phyloP scores from a whole-genome alignment of 768 basidiomycete species.

The Pulveroboletus sp. region DNA sequence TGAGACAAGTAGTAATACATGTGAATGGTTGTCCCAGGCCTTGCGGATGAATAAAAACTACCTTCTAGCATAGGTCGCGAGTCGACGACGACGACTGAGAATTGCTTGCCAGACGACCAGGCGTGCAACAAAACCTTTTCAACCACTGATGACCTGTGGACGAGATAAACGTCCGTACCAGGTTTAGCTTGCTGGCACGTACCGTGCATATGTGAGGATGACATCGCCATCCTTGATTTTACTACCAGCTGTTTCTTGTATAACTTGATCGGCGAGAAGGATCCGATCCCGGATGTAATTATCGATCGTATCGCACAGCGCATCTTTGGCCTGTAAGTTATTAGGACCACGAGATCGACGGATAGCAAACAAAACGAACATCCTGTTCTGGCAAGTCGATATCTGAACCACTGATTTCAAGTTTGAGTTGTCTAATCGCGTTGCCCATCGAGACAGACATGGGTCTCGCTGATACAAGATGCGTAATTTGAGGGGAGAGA shows the following conservation, averaged over 20 bases:
- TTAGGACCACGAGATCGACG: neutral
- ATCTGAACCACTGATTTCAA: slow-evolving; percentile 90
- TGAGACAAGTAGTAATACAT: slow-evolving; percentile 26
- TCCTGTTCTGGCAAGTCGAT: slow-evolving; percentile 95
- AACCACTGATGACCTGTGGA: slow-evolving; percentile 83
- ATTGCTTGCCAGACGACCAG: slow-evolving; percentile 67
- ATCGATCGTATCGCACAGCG: slow-evolving; percentile 81
- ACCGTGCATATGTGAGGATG: slow-evolving; percentile 93
- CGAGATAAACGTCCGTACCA: neutral
- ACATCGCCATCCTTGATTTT: slow-evolving; percentile 96
- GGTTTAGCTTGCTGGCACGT: slow-evolving; percentile 9
- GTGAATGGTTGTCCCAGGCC: slow-evolving; percentile 1
- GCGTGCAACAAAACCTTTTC: slow-evolving; percentile 85
- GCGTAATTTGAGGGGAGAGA: slow-evolving; percentile 89
- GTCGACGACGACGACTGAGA: slow-evolving; percentile 92
- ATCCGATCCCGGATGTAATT: slow-evolving; percentile 94
- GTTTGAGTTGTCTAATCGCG: slow-evolving; percentile 89
- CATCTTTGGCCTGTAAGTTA: slow-evolving; percentile 74
- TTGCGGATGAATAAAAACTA: slow-evolving; percentile 16
- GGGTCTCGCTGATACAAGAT: slow-evolving; percentile 82
- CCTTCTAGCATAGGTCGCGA: slow-evolving; percentile 95
- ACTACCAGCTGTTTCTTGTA: slow-evolving; percentile 81
- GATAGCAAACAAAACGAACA: slow-evolving; percentile 42
- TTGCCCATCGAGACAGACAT: slow-evolving; percentile 96
- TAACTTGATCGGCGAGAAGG: slow-evolving; percentile 89